phyloP scores from a whole-genome alignment of 2,329 filamentous ascomycete species.

The Microsporum canis region DNA sequence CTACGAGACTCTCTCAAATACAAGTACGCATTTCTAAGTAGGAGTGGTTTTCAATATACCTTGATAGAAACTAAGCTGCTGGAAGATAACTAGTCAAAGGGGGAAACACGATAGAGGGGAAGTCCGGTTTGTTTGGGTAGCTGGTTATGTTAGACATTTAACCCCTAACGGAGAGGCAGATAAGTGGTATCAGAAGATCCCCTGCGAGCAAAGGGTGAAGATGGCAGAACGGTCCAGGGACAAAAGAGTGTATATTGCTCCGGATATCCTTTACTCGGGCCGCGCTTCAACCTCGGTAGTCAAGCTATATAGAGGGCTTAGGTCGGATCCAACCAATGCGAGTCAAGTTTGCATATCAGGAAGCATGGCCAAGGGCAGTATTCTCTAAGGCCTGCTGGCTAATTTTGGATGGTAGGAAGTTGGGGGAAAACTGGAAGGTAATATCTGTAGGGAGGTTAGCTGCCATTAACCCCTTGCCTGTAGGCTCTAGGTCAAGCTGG shows the following conservation, averaged over 20 bases:
- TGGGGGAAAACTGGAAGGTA: background rate
- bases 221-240: background rate
- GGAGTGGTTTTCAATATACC: background rate
- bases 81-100: no score
- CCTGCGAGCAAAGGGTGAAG: background rate
- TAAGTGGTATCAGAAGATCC: background rate
- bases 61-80: background rate
- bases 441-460: background rate
- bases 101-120: no score
- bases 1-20: background rate
- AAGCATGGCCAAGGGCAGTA: background rate
- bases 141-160: no score
- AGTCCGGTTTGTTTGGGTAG: no score
- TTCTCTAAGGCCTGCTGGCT: background rate
- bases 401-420: background rate
- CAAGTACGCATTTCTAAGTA: background rate
- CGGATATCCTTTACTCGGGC: background rate
- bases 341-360: background rate
- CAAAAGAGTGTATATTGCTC: background rate
- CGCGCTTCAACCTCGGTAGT: background rate
- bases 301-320: background rate
- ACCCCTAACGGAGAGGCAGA: background rate
- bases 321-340: background rate
- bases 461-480: background rate
- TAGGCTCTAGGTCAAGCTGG: background rate